These are phyloP conservation scores for Puccinellia tenuiflora DNA, from an alignment of 176 grass and related monocot species.

Conservation along the genomic window DNA sequence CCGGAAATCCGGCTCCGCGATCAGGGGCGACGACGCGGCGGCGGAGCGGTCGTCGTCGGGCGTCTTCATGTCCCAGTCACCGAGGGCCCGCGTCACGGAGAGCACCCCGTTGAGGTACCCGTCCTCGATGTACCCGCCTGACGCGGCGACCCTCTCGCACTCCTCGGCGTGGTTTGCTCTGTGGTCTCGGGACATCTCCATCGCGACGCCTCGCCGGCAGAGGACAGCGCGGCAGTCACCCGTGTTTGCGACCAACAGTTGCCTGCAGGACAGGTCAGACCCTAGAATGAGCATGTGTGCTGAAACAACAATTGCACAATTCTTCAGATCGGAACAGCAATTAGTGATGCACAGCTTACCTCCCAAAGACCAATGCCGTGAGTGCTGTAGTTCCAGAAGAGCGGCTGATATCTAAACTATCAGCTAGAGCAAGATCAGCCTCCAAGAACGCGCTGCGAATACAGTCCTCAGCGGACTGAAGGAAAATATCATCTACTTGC, in stretches of 20 bases:
- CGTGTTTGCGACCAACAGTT: constrained; percentile 81
- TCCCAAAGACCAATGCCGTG: constrained; percentile 64
- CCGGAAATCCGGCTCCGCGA: constrained; percentile 71
- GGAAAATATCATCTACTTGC: constrained; percentile 33
- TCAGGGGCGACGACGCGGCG: constrained; percentile 70
- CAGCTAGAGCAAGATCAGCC: constrained; percentile 64
- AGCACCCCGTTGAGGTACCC: constrained; percentile 90
- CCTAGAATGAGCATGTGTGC: neutral
- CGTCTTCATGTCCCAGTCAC: constrained; percentile 90
- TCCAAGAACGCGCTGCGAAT: constrained; percentile 57
- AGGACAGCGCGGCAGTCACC: constrained; percentile 90
- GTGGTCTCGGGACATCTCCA: constrained; percentile 89
- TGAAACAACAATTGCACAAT: neutral
- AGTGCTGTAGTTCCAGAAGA: constrained; percentile 89
- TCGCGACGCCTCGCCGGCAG: constrained; percentile 59
- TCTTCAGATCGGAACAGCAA: neutral
- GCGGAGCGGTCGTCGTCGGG: constrained; percentile 27
- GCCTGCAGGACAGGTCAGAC: constrained; percentile 31
- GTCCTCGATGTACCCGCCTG: constrained; percentile 70
- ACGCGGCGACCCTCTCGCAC: constrained; percentile 41
- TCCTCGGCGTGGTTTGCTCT: constrained; percentile 50
- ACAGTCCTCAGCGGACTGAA: constrained; percentile 53
- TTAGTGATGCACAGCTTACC: constrained; percentile 19
- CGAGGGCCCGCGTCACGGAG: constrained; percentile 68
- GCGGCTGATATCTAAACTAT: constrained; percentile 51